Base-by-base conservation (phyloP, 495 filamentous ascomycete species). In the Lophiostoma macrostomum region DNA sequence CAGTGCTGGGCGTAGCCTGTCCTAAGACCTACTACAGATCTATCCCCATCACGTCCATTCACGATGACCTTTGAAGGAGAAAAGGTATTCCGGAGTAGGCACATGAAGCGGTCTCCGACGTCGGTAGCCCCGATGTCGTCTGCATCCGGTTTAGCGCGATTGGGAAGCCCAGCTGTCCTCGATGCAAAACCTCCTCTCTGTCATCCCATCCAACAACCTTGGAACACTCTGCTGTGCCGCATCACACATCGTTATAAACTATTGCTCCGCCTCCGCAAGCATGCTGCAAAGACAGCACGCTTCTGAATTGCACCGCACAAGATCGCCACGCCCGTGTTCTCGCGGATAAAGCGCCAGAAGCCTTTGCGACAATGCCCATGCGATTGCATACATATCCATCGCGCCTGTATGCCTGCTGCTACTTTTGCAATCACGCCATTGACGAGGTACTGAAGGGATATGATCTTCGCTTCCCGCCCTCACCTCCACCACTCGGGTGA, bases 401-500 rank as follows among this genome's bases (percentile, higher is more conserved):
- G 39, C 30, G 29, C 19, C 38, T 37, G n/a, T n/a, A 25, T 16
- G 20, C 38, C 7, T 18, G 32, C 37, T 39, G 24, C 29, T 13
- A 44, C 28, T 20, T 24, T 23, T 4, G 13, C 18, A 7, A 27
- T 57, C 53, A 57, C 53, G 46, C 53, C 53, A 57, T 57, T 23
- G 16, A 14, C 2, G 20, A 37, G 24, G 19, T 20, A 12, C 28
- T 12, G 28, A 42, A n/a, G 27, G n/a, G 43, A 8, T 29, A 50
- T 12, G 53, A 48, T 49, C 19, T 20, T 49, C 44, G 35, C 25
- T 14, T 31, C 20, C 31, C 6, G 41, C 38, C 4, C 18, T 37
- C 13, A 24, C 19, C 8, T 43, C 24, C 11, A 32, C 53, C 38
- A 37, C 30, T 50, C 46, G 36, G 46, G 23, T 3, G 45, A 25